Conservation (phyloP, 495 filamentous ascomycete species). For the Xylaria cubensis region DNA sequence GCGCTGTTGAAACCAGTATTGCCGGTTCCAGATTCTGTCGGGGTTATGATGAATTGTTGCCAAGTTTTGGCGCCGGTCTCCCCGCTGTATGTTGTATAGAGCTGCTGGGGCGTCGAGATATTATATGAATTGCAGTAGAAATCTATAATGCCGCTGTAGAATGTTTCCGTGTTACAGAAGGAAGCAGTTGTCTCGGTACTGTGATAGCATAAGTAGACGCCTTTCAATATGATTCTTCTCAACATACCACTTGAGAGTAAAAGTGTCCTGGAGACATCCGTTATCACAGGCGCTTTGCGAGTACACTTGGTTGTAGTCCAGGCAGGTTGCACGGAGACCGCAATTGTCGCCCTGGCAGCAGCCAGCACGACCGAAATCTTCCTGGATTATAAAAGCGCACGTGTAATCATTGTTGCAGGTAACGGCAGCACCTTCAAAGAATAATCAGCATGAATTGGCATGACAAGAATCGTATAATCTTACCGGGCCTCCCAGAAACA, state of each 20-base stretch:
- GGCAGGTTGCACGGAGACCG: slow-evolving; percentile 39
- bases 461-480: not conserved
- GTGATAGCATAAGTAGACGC: slow-evolving; percentile 11
- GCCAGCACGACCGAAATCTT: slow-evolving; percentile 42
- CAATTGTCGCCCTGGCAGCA: slow-evolving; percentile 44
- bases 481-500: slow-evolving; percentile 46
- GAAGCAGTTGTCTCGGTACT: slow-evolving; percentile 38
- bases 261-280: slow-evolving; percentile 43
- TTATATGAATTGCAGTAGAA: slow-evolving; percentile 46
- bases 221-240: not conserved
- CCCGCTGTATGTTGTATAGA: slow-evolving; percentile 46
- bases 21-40: slow-evolving; percentile 18
- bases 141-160: slow-evolving; percentile 44
- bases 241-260: slow-evolving; percentile 50
- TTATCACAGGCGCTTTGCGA: slow-evolving; percentile 41
- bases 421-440: slow-evolving; percentile 40
- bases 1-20: not conserved
- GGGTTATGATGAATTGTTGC: slow-evolving; percentile 1
- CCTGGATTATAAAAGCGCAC: slow-evolving; percentile 45
- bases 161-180: slow-evolving; percentile 49
- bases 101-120: slow-evolving; percentile 37
- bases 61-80: slow-evolving; percentile 42
- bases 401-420: slow-evolving; percentile 40
- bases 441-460: not conserved
- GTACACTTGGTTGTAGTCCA: slow-evolving; percentile 38